Evolutionary conservation across 306 rosid species (phyloP), one percentile per base, ranked within the genome.

Genomic region (Sicyos baderoa): DNA sequence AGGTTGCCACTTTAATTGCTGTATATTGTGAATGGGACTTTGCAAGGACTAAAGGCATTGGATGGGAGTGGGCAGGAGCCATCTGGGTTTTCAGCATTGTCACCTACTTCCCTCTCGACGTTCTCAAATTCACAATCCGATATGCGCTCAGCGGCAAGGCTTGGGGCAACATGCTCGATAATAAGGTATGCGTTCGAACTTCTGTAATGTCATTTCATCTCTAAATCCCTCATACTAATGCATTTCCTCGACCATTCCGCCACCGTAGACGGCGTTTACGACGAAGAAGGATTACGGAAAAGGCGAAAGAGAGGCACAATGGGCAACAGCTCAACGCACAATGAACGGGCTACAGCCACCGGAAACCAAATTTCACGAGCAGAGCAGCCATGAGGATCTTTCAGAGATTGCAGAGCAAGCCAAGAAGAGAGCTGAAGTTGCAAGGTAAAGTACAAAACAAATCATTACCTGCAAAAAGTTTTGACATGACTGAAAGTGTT

Each of bases 21-120:
- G 96, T 87, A 72, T 91, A 89, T 66, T 81, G 88, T 35, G 70
- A 76, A 6, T 88, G 97, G 97, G 85, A 65, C 22, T 91, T 91
- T 56, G 97, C 97, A 0, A 85, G 82, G 75, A 85, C 89, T 76
- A 12, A 78, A 2, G 97, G 97, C 12, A 68, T 91, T 72, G 97
- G 97, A 1, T 91, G 97, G 97, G 71, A 71, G 74, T 91, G 97
- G 97, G 96, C 95, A 6, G 97, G 88, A 72, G 82, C 32, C 5
- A 91, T 91, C 59, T 91, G 97, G 97, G 12, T 87, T 51, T 91
- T 53, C 77, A 91, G 85, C 73, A 14, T 91, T 47, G n/a, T 91
- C 18, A 88, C 95, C 21, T 91, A 91, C 76, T 49, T 91, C 71
- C 97, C 97, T 66, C 96, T 91, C 7, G 97, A 91, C 48, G 5